Percentiles rank a stretch among this genome's conserved stretches.
phyloP scores from a whole-genome alignment of 2,329 filamentous ascomycete genomes.

The Neofusicoccum kwambonambiense region DNA sequence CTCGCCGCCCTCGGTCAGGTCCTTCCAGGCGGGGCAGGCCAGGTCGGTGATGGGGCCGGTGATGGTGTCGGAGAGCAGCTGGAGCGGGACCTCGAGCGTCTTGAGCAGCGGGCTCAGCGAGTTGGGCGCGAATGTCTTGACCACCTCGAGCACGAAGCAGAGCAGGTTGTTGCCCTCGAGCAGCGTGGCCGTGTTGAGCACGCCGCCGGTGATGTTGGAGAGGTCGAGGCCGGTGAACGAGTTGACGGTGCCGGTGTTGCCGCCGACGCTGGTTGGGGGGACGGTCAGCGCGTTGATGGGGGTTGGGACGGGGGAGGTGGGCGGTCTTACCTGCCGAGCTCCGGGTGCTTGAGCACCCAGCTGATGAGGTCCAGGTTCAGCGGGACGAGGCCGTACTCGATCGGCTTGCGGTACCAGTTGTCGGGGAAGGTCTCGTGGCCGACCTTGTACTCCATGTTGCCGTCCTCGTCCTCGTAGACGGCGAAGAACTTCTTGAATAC shows the following conservation, averaged over 20 bases:
- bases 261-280: constrained; percentile 42
- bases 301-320: background rate
- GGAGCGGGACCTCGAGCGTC: constrained; percentile 26
- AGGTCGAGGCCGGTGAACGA: constrained; percentile 51
- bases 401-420: constrained; percentile 51
- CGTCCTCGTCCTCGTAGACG: constrained; percentile 43
- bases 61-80: constrained; percentile 24
- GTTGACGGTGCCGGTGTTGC: constrained; percentile 53
- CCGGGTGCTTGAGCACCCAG: constrained; percentile 39
- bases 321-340: constrained; percentile 29
- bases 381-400: constrained; percentile 49
- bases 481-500: constrained; percentile 50
- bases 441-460: constrained; percentile 38
- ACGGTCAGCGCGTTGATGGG: background rate
- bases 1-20: constrained; percentile 20
- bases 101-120: constrained; percentile 30
- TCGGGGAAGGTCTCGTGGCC: constrained; percentile 54
- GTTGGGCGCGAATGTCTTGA: constrained; percentile 36
- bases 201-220: constrained; percentile 43
- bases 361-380: constrained; percentile 43
- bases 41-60: constrained; percentile 26
- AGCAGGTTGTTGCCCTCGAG: constrained; percentile 41
- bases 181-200: constrained; percentile 33
- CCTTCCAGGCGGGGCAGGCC: constrained; percentile 27
- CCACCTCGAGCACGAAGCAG: constrained; percentile 37